A percentile compares a stretch with the other conserved stretches of the same genome.
phyloP scores from a whole-genome alignment of 1,139 yeast species.

The Blastobotrys apis region DNA sequence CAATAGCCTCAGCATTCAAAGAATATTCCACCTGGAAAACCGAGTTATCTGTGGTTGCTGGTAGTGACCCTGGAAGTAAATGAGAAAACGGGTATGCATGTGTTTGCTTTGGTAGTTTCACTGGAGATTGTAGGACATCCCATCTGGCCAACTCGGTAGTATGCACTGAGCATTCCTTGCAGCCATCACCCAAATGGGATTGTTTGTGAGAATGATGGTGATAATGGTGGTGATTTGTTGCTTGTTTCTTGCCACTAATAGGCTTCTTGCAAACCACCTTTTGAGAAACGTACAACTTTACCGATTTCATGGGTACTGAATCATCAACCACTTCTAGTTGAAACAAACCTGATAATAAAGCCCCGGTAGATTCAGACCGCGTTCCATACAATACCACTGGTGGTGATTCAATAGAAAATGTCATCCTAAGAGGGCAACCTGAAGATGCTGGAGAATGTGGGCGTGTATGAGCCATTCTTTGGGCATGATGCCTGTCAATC shows the following conservation, averaged over 20 bases:
- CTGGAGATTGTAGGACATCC: conserved; percentile 67
- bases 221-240: conserved; percentile 9
- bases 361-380: conserved; percentile 77
- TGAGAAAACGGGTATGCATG: conserved; percentile 96
- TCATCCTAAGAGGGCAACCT: conserved; percentile 37
- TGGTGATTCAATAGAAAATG: conserved; percentile 77
- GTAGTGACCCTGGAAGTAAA: conserved; percentile 82
- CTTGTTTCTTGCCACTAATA: conserved; percentile 5
- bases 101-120: conserved; percentile 52
- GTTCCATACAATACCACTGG: conserved; percentile 82
- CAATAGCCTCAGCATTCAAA: conserved; percentile 58
- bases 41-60: conserved; percentile 64
- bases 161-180: conserved; percentile 49
- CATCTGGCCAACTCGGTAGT: conserved; percentile 71
- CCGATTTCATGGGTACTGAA: conserved; percentile 46
- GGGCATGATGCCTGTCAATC: too few relatives aligned
- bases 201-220: conserved; percentile 18
- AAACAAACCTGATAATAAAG: conserved; percentile 72
- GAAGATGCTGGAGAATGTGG: conserved; percentile 12
- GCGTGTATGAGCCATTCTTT: conserved; percentile 6
- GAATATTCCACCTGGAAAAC: conserved; percentile 64
- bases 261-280: conserved; percentile 40
- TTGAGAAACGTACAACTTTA: conserved; percentile 65
- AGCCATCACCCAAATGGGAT: conserved; percentile 3
- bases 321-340: conserved; percentile 32